Evolutionary conservation across 2,329 filamentous ascomycete species (phyloP), one percentile per base, ranked within the genome.

Genomic region (Venturia carpophila): DNA sequence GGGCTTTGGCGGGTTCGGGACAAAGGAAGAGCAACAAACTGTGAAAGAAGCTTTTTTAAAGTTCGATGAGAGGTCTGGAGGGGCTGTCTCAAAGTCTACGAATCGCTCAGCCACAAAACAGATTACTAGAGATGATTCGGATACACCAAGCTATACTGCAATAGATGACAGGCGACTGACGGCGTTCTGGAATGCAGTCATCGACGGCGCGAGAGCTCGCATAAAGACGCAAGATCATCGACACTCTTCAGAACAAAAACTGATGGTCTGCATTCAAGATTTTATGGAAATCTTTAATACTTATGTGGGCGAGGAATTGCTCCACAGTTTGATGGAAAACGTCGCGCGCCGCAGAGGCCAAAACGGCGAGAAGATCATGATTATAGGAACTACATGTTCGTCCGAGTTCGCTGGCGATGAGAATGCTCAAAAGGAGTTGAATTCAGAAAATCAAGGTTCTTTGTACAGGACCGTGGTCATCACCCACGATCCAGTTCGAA

Each of bases 251-350:
- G 66, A 72, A 70, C 72, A 80, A 61, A 81, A 80, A 30, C 81
- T 92, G 9, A 87, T 97, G 66, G 80, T 95, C 47, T 91, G 91
- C 70, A 78, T 96, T 15, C 85, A 89, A 72, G 91, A 97, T 73
- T 89, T 91, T 71, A 86, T 89, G 64, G 90, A 95, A 68, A 80
- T 99, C 10, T 85, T 83, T 70, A 83, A 84, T 71, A 87, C 89
- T 0, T 74, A 83, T 6, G 86, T 91, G 66, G 91, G 91, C 13
- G 80, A 84, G 1, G 81, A 83, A 27, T 83, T 97, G 41, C 77
- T 97, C 9, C 78, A 81, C 49, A 85, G 87, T 66, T 77, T 99
- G 15, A 86, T 90, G 64, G 82, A 84, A 60, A 80, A 89, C 7
- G 84, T 96, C 34, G 87, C 92, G 70, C 83, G 84, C 66, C 82